phyloP scores from a whole-genome alignment of 2,329 filamentous ascomycete species.

The Spiromastix sp. region DNA sequence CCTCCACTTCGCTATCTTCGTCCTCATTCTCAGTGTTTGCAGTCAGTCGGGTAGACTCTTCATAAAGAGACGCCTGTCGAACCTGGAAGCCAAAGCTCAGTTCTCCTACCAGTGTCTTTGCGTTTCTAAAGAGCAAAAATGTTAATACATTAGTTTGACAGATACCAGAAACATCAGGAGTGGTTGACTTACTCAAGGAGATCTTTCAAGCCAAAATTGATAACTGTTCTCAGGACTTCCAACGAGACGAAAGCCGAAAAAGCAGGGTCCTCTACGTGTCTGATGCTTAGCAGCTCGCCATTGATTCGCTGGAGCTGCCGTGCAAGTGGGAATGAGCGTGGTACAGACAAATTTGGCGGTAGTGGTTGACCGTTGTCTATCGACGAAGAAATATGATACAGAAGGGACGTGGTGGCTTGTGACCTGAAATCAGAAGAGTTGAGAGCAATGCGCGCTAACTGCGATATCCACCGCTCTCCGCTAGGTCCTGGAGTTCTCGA shows the following conservation, averaged over 20 bases:
- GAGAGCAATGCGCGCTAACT: constrained; percentile 45
- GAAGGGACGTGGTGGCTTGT: constrained; percentile 53
- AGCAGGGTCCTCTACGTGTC: constrained; percentile 56
- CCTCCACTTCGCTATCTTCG: no score
- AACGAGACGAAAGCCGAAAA: constrained; percentile 64
- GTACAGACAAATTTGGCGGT: constrained; percentile 56
- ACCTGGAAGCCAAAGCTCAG: constrained; percentile 21
- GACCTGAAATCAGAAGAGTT: constrained; percentile 48
- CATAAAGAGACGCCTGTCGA: no score
- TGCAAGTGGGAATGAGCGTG: constrained; percentile 49
- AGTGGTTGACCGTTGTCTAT: constrained; percentile 55
- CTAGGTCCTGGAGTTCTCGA: not conserved
- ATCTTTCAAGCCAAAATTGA: constrained; percentile 19
- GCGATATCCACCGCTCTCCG: constrained; percentile 45
- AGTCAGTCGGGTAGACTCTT: no score
- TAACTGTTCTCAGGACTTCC: constrained; percentile 42
- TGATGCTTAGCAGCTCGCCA: constrained; percentile 47
- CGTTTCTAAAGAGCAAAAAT: constrained; percentile 35
- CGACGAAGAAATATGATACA: constrained; percentile 57
- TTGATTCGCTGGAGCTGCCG: constrained; percentile 47
- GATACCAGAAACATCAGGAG: not conserved
- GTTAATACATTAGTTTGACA: not conserved
- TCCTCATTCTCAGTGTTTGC: no score
- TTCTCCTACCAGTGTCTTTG: constrained; percentile 22
- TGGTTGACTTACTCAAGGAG: constrained; percentile 18